phyloP scores from a whole-genome alignment of 169 alveolate species.

The Perkinsus olseni region DNA sequence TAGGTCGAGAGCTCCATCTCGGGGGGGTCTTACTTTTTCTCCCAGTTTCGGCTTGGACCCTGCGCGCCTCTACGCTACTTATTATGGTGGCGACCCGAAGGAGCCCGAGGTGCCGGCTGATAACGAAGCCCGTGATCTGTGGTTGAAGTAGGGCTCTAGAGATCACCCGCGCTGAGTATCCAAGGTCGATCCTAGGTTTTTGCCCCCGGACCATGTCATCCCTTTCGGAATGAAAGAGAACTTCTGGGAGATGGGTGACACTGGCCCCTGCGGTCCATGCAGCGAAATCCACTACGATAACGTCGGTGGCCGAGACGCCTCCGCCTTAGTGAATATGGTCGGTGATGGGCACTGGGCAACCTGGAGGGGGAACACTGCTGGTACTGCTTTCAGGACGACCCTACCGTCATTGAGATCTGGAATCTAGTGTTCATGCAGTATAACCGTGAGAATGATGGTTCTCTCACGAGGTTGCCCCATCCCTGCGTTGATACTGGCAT shows the following conservation, averaged over 20 bases:
- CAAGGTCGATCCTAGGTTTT: neutral
- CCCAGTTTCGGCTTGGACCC: neutral
- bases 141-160: constrained; percentile 55
- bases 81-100: constrained; percentile 85
- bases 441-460: constrained; percentile 70
- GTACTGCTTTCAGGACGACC: constrained; percentile 61
- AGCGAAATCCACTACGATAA: constrained; percentile 87
- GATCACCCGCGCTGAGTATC: neutral
- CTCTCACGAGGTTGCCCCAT: constrained; percentile 70
- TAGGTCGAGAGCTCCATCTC: constrained; percentile 28
- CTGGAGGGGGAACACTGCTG: neutral
- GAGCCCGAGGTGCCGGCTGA: constrained; percentile 73
- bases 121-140: constrained; percentile 66
- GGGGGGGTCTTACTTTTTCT: neutral
- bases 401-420: constrained; percentile 88
- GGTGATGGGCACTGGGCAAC: neutral
- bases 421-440: constrained; percentile 88
- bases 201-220: constrained; percentile 25
- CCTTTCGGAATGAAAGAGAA: constrained; percentile 81
- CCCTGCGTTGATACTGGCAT: constrained; percentile 87
- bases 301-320: constrained; percentile 79
- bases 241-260: constrained; percentile 95
- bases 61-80: constrained; percentile 75
- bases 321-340: constrained; percentile 63
- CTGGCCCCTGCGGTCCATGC: constrained; percentile 95